These are phyloP conservation scores for Saccharomycopsis sp. DNA, from an alignment of 805 yeast genomes.

Conservation along the genomic window DNA sequence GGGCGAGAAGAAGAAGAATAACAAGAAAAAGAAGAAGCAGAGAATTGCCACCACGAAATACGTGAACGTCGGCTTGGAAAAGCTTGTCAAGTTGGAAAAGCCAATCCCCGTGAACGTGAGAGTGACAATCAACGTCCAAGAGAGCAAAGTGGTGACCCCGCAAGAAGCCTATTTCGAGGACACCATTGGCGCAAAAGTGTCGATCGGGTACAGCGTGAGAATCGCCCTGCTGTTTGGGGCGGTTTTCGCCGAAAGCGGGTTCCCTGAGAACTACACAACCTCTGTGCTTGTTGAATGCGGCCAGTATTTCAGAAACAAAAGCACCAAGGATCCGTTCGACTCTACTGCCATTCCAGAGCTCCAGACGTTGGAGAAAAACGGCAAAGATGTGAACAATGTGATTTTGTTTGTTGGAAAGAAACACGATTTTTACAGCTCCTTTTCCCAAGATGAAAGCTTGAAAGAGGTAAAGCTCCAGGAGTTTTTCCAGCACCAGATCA, in stretches of 20 bases:
- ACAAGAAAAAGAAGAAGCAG: constrained; percentile 37
- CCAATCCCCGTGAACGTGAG: constrained; percentile 69
- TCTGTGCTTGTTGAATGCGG: constrained; percentile 61
- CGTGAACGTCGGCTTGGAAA: constrained; percentile 64
- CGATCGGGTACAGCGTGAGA: constrained; percentile 71
- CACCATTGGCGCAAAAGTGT: constrained; percentile 44
- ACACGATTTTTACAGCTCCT: constrained; percentile 45
- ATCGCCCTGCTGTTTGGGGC: constrained; percentile 50
- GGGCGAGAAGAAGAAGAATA: constrained; percentile 15
- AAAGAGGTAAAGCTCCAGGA: constrained; percentile 49
- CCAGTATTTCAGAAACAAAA: constrained; percentile 41
- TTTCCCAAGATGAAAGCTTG: constrained; percentile 41
- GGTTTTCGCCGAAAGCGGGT: constrained; percentile 62
- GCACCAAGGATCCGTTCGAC: constrained; percentile 23
- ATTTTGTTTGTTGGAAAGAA: constrained; percentile 59
- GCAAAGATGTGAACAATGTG: constrained; percentile 24
- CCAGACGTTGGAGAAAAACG: constrained; percentile 22
- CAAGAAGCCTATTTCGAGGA: constrained; percentile 53
- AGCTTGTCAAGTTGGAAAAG: constrained; percentile 46
- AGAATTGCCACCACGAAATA: constrained; percentile 54
- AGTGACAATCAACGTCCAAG: constrained; percentile 67
- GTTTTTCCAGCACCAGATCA: constrained; percentile 52
- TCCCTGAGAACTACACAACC: constrained; percentile 59
- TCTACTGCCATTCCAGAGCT: constrained; percentile 25
- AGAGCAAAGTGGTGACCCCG: constrained; percentile 59